Evolutionary conservation across 2,329 filamentous ascomycete species (phyloP).

Genomic region (Exophiala oligosperma): DNA sequence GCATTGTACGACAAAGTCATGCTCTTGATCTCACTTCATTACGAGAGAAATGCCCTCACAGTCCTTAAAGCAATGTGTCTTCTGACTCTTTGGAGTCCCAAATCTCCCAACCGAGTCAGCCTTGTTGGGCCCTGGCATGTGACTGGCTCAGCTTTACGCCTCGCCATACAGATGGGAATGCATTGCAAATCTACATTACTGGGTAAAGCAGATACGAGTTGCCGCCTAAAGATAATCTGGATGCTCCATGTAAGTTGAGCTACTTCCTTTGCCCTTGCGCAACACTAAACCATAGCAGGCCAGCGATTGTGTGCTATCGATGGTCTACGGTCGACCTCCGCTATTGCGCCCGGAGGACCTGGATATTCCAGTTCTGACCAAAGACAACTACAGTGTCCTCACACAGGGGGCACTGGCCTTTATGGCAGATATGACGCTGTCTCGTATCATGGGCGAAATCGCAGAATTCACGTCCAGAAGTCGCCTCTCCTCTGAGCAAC

Average conservation of each 20-base stretch:
- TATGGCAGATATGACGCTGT: background rate
- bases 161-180: slow-evolving; percentile 29
- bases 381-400: background rate
- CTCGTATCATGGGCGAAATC: slow-evolving; percentile 1
- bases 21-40: slow-evolving; percentile 23
- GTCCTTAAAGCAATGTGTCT: slow-evolving; percentile 27
- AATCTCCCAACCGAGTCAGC: slow-evolving; percentile 17
- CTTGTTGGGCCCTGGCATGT: slow-evolving; percentile 28
- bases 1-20: slow-evolving; percentile 28
- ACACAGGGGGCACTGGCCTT: background rate
- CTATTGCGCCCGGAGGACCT: background rate
- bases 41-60: slow-evolving; percentile 21
- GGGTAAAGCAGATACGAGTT: background rate
- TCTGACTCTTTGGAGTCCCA: slow-evolving; percentile 23
- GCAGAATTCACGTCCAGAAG: background rate
- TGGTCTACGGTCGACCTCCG: background rate
- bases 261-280: background rate
- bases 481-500: background rate
- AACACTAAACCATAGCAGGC: background rate
- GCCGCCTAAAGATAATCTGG: slow-evolving; percentile 22
- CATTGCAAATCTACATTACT: slow-evolving; percentile 28
- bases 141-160: slow-evolving; percentile 25
- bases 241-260: slow-evolving; percentile 18
- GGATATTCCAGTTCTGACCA: background rate
- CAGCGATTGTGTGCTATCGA: background rate